These are phyloP conservation scores for Entonaema liquescens DNA, from an alignment of 495 filamentous ascomycete species.

Conservation along the genomic window DNA sequence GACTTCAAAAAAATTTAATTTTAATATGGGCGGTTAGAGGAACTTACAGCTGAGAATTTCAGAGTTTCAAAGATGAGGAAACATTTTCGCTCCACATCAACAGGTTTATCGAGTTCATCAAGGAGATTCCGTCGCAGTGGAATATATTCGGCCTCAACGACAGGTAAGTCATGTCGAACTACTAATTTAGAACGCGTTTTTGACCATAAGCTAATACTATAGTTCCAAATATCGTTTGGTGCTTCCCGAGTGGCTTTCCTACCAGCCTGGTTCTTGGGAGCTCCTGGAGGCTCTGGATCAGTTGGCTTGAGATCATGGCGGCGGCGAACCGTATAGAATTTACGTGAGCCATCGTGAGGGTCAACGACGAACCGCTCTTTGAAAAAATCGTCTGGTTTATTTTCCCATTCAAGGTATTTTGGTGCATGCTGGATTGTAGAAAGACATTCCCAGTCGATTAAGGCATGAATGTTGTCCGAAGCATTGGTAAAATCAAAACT, in stretches of 20 bases:
- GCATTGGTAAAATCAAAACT: slow-evolving; percentile 36
- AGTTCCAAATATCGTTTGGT: slow-evolving; percentile 52
- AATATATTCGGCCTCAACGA: slow-evolving; percentile 76
- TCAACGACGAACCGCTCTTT: slow-evolving; percentile 75
- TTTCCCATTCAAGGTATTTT: slow-evolving; percentile 57
- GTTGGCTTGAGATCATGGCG: slow-evolving; percentile 56
- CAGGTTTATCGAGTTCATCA: slow-evolving; percentile 60
- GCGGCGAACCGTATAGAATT: slow-evolving; percentile 61
- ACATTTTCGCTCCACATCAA: slow-evolving; percentile 52
- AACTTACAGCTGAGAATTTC: slow-evolving; percentile 76
- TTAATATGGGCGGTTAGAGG: not conserved
- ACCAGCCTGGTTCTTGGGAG: slow-evolving; percentile 37
- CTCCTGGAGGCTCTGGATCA: slow-evolving; percentile 50
- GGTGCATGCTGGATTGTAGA: slow-evolving; percentile 46
- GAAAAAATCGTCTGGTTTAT: slow-evolving; percentile 65
- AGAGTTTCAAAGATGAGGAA: slow-evolving; percentile 63
- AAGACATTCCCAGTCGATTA: slow-evolving; percentile 76
- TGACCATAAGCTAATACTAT: slow-evolving; percentile 54
- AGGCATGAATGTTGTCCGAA: slow-evolving; percentile 32
- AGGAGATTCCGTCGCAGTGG: slow-evolving; percentile 82
- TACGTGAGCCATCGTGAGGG: slow-evolving; percentile 73
- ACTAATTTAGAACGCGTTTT: slow-evolving; percentile 37
- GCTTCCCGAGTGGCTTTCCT: slow-evolving; percentile 36
- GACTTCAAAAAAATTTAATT: slow-evolving; percentile 3
- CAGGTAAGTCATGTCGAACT: slow-evolving; percentile 74